Evolutionary conservation across 225 moss, liverwort and hornwort genomes (phyloP), one percentile per base, ranked within the genome.

Genomic region (Bryoerythrophyllum caledonicum): DNA sequence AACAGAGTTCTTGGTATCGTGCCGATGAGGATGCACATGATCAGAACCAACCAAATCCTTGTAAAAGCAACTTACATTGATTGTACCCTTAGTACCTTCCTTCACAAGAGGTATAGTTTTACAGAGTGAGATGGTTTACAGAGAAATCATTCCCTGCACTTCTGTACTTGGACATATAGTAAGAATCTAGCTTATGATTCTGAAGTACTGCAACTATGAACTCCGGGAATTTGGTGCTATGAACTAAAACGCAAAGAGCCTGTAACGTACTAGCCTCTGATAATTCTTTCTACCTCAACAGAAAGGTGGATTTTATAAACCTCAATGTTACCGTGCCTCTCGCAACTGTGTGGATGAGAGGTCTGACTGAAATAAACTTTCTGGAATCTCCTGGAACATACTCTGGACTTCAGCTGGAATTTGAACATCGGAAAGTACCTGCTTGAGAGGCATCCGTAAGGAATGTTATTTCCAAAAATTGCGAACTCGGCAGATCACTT

Each of bases 281-380:
- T 40, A 24, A 25, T 23, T 49, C 51, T 69, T 40, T 70, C 69
- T 64, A 51, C 63, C 59, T 0, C 8, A 37, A 54, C 12, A 17
- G 11, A 49, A 63, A 54, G 54, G 21, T 32, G 17, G 37, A 54
- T 30, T 14, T 37, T 57, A 8, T 38, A 16, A 65, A 40, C 59
- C 43, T 70, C n/a, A 65, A 21, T 62, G 34, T 63, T 23, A 61
- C 32, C 72, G 70, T 64, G 63, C 63, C 75, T 85, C 83, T 64
- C 93, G 86, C 73, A 99, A 53, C 81, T 93, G 91, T 34, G 93
- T 99, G 46, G 93, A 95, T 48, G 93, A 95, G 64, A 95, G 91
- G 67, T 95, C 92, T 64, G 84, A 89, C n/a, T 89, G 90, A 83
- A 92, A 95, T 21, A 84, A 51, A 17, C 75, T 72, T 43, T 76